Evolutionary conservation across 129 eudicot species (phyloP), one percentile per base, ranked within the genome.

Genomic region (Logfia minima): DNA sequence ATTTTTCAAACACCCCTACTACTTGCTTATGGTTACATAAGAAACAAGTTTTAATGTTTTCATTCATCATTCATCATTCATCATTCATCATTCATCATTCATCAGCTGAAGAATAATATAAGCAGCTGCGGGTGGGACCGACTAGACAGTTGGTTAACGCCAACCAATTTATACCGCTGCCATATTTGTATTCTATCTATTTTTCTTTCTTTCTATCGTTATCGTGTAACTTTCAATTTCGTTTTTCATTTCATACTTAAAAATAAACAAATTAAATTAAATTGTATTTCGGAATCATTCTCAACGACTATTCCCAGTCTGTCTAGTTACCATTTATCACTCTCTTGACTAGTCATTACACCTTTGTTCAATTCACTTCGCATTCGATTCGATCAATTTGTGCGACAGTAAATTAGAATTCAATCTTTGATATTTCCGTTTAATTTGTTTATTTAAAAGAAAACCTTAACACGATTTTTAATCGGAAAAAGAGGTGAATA

Each of bases 281-380:
- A 39, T 69, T 39, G 61, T 59, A 58, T 58, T 18, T 23, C 21
- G 58, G 28, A 21, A 53, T 39, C 9, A 70, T 61, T 16, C 70
- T 22, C 72, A 71, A 79, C 53, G 73, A 60, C 80, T 74, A 58
- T 74, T 67, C 18, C 52, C 68, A 66, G 73, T 66, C 67, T 14
- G 74, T 37, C 35, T 64, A 11, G 24, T 60, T 55, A 16, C 58
- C 53, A 65, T 58, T 65, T 52, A 31, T 60, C 78, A 32, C 72
- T 81, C 68, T 75, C 76, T 75, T 75, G 72, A 75, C 80, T 71
- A 75, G 65, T 32, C 58, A 69, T 69, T 14, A 60, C 67, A 21
- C 11, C 35, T 72, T 71, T 22, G 18, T 71, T 71, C 78, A 62
- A 24, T 74, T 80, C 55, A 48, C 14, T 14, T 48, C 55, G 17